Evolutionary conservation across 139 green algal species (phyloP), one percentile per base, ranked within the genome.

Genomic region (Medakamo hakoo): DNA sequence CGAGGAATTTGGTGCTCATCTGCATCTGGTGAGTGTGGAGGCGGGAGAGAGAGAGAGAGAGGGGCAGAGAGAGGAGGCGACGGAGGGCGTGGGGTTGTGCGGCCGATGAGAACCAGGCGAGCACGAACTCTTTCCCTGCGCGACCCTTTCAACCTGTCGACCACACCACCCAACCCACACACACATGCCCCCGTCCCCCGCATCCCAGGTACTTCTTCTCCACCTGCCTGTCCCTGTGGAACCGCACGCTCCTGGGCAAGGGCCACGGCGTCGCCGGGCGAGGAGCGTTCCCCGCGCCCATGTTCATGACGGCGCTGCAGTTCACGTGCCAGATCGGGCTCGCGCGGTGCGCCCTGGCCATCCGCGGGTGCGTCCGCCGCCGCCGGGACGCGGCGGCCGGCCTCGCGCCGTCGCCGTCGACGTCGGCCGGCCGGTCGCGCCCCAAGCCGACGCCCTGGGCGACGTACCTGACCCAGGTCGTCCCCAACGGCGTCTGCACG

Each of bases 401-500:
- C n/a, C 18, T n/a, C 40, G 4, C 3, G 48, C 24, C 25, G 23
- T 9, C 24, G 22, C 52, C 40, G 21, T n/a, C n/a, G n/a, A n/a
- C n/a, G n/a, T n/a, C n/a, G n/a, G 32, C 40, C 27, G 23, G 26
- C 4, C 14, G 2, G 4, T 19, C 26, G 3, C 49, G 4, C 1
- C 26, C 3, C 57, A 20, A 40, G 19, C 57, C n/a, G 2, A 27
- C 3, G 59, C 57, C 68, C 1, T 88, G 86, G 82, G 23, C 57
- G 1, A 68, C 88, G 9, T 92, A 84, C 55, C 5, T 57, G 3
- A 30, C 31, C 9, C 62, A 72, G 85, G 84, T 96, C n/a, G 60
- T 93, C 2, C 88, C 91, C 21, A 96, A 95, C 67, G 88, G 88
- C 56, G 32, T 86, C 1, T 80, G 76, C 23, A 96, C 91, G 3